These are phyloP conservation scores for Epichloe hybrida DNA, from an alignment of 2,329 filamentous ascomycete species.

Conservation along the genomic window DNA sequence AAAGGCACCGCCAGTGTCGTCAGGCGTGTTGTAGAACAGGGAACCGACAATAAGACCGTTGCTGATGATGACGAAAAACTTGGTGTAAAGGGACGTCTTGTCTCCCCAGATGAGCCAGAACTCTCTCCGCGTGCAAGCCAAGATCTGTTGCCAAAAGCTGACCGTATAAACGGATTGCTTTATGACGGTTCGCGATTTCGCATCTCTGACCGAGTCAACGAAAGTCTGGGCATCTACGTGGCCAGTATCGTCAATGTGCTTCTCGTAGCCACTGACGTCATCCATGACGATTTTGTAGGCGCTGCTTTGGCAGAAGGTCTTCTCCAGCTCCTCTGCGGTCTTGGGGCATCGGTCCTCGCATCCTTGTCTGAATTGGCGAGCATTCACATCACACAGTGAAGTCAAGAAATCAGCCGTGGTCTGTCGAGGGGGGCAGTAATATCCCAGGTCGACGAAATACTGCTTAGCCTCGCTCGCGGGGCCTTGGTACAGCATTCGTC, in stretches of 20 bases:
- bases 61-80: constrained; percentile 64
- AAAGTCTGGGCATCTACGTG: constrained; percentile 55
- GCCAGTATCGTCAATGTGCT: constrained; percentile 53
- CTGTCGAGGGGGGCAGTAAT: constrained; percentile 44
- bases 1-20: constrained; percentile 51
- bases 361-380: constrained; percentile 1
- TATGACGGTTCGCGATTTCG: constrained; percentile 36
- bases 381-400: constrained; percentile 17
- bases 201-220: constrained; percentile 48
- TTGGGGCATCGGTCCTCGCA: constrained; percentile 32
- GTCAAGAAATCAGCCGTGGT: constrained; percentile 52
- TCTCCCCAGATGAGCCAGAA: constrained; percentile 70
- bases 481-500: constrained; percentile 55
- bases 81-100: constrained; percentile 61
- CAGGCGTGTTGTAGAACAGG: constrained; percentile 57
- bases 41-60: constrained; percentile 64
- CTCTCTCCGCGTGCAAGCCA: constrained; percentile 56
- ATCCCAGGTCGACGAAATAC: constrained; percentile 43
- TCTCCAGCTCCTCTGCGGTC: constrained; percentile 27
- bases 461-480: constrained; percentile 39
- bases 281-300: constrained; percentile 31
- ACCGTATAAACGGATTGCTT: constrained; percentile 48
- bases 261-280: constrained; percentile 50
- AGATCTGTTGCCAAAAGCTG: constrained; percentile 57
- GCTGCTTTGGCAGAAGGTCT: constrained; percentile 25